phyloP scores from a whole-genome alignment of 169 alveolate species.

The Cryptosporidium canis region DNA sequence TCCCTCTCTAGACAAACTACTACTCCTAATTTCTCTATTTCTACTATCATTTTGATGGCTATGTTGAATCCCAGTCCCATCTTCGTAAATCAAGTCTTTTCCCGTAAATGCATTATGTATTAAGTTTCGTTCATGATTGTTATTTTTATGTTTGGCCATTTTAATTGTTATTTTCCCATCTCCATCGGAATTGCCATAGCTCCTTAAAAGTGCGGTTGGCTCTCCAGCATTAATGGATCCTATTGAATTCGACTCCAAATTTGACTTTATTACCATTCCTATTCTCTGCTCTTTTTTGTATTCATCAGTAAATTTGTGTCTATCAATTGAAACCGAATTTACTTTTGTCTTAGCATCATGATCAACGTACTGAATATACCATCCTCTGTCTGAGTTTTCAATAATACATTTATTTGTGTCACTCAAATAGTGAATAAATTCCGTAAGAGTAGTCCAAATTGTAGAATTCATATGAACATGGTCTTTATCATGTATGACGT shows the following conservation, averaged over 20 bases:
- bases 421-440: conserved; percentile 88
- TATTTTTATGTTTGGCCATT: not conserved
- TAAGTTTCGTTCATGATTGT: not conserved
- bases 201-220: conserved; percentile 37
- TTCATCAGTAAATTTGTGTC: not conserved
- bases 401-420: conserved; percentile 89
- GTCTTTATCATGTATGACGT: conserved; percentile 88
- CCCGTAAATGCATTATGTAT: conserved; percentile 1
- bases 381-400: conserved; percentile 91
- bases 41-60: not conserved
- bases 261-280: conserved; percentile 7
- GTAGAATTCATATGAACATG: conserved; percentile 95
- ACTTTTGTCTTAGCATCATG: conserved; percentile 83
- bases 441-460: conserved; percentile 92
- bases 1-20: conserved; percentile 55
- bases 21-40: not conserved
- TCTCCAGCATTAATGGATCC: not conserved
- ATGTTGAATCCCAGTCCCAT: not conserved
- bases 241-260: not conserved
- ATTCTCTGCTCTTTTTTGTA: conserved; percentile 72
- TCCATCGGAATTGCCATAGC: not conserved
- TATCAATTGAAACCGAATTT: conserved; percentile 35
- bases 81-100: not conserved
- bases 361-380: conserved; percentile 91
- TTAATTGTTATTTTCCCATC: not conserved